Conservation (phyloP, 768 basidiomycete genomes). For the Lactarius sp. region DNA sequence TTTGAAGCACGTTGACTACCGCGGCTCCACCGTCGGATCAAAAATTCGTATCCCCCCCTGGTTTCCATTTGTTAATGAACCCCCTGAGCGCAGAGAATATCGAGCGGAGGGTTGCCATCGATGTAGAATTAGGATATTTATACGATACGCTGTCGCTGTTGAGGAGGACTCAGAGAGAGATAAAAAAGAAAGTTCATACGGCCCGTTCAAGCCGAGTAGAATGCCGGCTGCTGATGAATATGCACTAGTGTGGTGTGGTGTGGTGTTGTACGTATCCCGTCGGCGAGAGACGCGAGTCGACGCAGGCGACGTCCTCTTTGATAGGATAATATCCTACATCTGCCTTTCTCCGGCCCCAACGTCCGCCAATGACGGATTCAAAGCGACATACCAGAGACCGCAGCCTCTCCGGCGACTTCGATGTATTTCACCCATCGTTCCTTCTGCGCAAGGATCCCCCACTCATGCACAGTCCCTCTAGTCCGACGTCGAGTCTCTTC, state of each 20-base stretch:
- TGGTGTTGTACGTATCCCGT: not conserved
- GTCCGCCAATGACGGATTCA: conserved; percentile 38
- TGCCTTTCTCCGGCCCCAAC: not conserved
- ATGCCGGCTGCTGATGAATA: no score
- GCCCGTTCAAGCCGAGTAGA: conserved; percentile 5
- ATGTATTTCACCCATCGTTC: conserved; percentile 34
- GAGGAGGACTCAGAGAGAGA: not conserved
- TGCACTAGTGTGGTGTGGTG: not conserved
- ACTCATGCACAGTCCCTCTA: conserved; percentile 37
- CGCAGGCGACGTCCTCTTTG: conserved; percentile 10
- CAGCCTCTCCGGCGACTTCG: conserved; percentile 59
- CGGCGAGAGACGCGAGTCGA: not conserved
- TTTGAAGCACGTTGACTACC: conserved; percentile 34
- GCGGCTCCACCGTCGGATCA: no score
- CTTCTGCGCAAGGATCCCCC: not conserved
- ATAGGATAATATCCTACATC: not conserved
- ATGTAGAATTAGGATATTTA: no score
- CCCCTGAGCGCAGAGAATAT: no score
- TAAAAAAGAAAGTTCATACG: not conserved
- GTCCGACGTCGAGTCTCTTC: conserved; percentile 60
- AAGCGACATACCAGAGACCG: conserved; percentile 52
- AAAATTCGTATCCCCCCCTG: no score
- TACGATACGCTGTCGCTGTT: no score
- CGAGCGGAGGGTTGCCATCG: no score
- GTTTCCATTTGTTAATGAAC: no score